Conservation (phyloP, 352 stramenopile genomes). For the Discostella stelligera region DNA sequence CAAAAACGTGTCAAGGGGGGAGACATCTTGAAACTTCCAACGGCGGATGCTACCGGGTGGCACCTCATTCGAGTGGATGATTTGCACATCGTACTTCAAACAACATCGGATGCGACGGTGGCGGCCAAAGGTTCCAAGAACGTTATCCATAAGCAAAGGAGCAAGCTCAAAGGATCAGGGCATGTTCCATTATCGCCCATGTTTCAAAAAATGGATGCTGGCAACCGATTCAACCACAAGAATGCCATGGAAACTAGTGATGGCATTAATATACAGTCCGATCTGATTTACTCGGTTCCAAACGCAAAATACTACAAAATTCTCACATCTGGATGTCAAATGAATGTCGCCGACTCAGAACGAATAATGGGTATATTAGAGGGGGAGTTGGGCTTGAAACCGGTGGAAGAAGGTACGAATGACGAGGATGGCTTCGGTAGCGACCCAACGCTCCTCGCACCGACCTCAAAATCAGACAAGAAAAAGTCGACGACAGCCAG, state of each 20-base stretch:
- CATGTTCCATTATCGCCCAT: constrained; percentile 27
- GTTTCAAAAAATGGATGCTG: constrained; percentile 30
- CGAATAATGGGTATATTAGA: constrained; percentile 73
- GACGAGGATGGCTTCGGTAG: constrained; percentile 5
- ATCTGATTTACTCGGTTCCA: constrained; percentile 38
- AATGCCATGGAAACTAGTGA: constrained; percentile 24
- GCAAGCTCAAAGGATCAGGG: constrained; percentile 35
- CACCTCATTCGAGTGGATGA: constrained; percentile 51
- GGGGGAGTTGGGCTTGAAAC: constrained; percentile 42
- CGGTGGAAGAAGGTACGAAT: constrained; percentile 9
- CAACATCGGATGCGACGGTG: neutral
- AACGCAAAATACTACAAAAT: constrained; percentile 64
- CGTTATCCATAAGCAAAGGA: constrained; percentile 27
- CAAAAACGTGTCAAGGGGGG: constrained; percentile 57
- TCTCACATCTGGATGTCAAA: constrained; percentile 81
- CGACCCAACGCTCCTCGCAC: constrained; percentile 26
- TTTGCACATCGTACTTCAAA: constrained; percentile 30
- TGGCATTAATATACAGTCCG: constrained; percentile 5
- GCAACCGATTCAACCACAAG: neutral
- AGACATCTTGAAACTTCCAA: constrained; percentile 62
- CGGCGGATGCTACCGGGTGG: constrained; percentile 12
- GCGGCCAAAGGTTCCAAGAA: constrained; percentile 20
- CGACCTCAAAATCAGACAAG: constrained; percentile 3
- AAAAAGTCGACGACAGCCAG: constrained; percentile 27
- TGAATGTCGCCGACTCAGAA: constrained; percentile 84